Evolutionary conservation across 1,284 basidiomycete species (phyloP), one percentile per base, ranked within the genome.

Genomic region (Heterobasidion parviporum): DNA sequence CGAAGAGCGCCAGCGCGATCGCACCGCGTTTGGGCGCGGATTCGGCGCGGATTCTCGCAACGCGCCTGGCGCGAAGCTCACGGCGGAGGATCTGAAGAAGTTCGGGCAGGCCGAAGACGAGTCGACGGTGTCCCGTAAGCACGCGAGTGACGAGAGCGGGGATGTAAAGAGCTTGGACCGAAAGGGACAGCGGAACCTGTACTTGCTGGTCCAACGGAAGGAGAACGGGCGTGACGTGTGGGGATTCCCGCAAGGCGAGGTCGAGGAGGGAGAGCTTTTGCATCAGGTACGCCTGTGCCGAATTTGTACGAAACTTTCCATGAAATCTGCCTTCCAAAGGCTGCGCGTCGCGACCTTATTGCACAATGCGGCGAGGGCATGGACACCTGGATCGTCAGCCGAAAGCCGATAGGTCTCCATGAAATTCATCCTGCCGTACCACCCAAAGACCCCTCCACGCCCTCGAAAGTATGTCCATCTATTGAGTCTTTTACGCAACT

Each of bases 181-280:
- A 57, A 79, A 78, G 57, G 87, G 89, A 3, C 87, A 92, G 62
- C 79, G 93, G 52, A 96, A 96, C 65, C 70, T 98, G 14, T 98
- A 94, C 70, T 78, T 95, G 18, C 67, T 98, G 53, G 74, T 97
- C 15, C 79, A 83, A 56, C 69, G 72, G 62, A 76, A 74, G 54
- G 16, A 77, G 57, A 70, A 76, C 16, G 78, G 71, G n/a, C 76
- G 79, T 61, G 73, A 80, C 32, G 67, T 75, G 15, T 96, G 94
- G 94, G 78, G 81, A 60, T 92, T 97, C 70, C 94, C 92, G 9
- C 77, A 89, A 64, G 87, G 86, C 48, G 74, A 70, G 14, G 73
- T 87, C 15, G 72, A 81, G 59, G 77, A 76, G 52, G 81, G 76
- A 41, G 88, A 91, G 63, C 73, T 85, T 38, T 69, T 92, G 59